These are phyloP conservation scores for Nidularia pulvinata DNA, from an alignment of 768 basidiomycete genomes.

Conservation along the genomic window DNA sequence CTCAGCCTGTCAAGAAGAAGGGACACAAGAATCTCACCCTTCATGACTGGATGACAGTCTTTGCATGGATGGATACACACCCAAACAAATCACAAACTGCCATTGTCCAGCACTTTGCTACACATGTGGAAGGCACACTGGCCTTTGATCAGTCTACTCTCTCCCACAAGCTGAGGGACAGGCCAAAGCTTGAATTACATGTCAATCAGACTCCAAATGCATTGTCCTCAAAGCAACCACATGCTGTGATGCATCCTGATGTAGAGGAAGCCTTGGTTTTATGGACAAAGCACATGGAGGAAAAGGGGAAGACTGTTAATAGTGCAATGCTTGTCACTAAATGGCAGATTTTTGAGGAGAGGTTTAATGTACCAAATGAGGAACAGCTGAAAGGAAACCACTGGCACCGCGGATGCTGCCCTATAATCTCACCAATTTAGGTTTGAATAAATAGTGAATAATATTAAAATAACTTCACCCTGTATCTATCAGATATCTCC, in stretches of 20 bases:
- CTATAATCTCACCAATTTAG: no score
- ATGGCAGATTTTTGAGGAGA: slow-evolving; percentile 16
- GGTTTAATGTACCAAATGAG: slow-evolving; percentile 20
- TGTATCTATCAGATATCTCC: no score
- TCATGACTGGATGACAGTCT: slow-evolving; percentile 20
- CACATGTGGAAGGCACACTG: slow-evolving; percentile 9
- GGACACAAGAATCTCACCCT: slow-evolving; percentile 12
- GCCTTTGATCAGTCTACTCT: slow-evolving; percentile 20
- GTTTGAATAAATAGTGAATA: no score
- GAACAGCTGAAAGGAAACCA: slow-evolving; percentile 14
- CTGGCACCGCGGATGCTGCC: no score
- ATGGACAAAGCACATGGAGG: slow-evolving; percentile 26
- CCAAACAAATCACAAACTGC: slow-evolving; percentile 11
- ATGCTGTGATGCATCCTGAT: slow-evolving; percentile 28
- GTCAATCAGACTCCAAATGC: slow-evolving; percentile 17
- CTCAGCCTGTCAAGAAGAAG: no score
- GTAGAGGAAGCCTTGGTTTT: slow-evolving; percentile 26
- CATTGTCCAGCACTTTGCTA: slow-evolving; percentile 12
- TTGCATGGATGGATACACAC: slow-evolving; percentile 13
- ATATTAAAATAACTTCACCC: no score
- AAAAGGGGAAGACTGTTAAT: slow-evolving; percentile 14
- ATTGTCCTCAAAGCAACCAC: slow-evolving; percentile 21
- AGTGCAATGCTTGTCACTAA: slow-evolving; percentile 21
- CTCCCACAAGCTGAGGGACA: slow-evolving; percentile 4
- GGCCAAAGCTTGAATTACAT: slow-evolving; percentile 1